A percentile compares a stretch with the other conserved stretches of the same genome.
phyloP scores from a whole-genome alignment of 306 rosid species.

The Cucurbita maxima region DNA sequence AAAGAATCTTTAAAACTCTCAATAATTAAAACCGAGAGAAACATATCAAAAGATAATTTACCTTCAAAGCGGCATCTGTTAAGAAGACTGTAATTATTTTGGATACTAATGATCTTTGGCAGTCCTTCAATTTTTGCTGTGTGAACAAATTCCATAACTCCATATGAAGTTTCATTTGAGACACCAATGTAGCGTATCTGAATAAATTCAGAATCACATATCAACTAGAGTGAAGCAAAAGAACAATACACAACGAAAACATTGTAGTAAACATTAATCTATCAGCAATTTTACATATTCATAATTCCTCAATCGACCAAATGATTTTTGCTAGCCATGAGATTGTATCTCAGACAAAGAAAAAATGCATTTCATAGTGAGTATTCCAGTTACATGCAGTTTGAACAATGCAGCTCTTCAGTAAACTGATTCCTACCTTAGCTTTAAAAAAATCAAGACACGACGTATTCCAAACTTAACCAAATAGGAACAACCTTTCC shows the following conservation, averaged over 20 bases:
- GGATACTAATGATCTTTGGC: constrained; percentile 87
- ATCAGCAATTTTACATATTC: neutral
- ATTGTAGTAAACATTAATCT: neutral
- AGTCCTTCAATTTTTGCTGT: constrained; percentile 73
- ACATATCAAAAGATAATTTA: constrained; percentile 7
- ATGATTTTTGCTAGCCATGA: neutral
- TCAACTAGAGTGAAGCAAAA: neutral
- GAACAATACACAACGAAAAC: neutral
- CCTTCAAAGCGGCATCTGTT: constrained; percentile 59
- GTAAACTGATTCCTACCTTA: neutral
- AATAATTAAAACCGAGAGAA: neutral
- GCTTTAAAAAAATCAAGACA: neutral
- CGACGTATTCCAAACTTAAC: neutral
- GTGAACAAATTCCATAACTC: constrained; percentile 88
- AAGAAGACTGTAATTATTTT: constrained; percentile 66
- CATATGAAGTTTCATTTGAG: constrained; percentile 91
- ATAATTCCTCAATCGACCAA: neutral
- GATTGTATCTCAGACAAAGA: neutral
- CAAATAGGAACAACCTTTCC: constrained; percentile 56
- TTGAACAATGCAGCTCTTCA: neutral
- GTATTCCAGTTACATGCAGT: neutral
- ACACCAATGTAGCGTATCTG: constrained; percentile 82
- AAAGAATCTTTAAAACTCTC: neutral
- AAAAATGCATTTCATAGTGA: neutral
- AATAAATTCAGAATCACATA: constrained; percentile 1